phyloP scores from a whole-genome alignment of 2,329 filamentous ascomycete species.

The Clathrospora elynae region DNA sequence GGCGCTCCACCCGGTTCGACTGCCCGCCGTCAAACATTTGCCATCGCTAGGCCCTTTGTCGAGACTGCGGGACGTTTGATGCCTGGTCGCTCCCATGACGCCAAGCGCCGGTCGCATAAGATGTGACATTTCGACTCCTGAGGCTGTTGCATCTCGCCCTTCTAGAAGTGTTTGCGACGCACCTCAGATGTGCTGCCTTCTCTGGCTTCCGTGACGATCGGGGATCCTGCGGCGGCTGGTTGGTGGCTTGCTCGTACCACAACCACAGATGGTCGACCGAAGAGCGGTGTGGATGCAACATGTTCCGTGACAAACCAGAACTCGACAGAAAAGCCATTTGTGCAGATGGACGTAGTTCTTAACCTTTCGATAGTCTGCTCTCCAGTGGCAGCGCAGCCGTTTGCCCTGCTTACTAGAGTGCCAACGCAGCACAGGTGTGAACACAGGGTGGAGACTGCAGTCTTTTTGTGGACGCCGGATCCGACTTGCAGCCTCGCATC shows the following conservation, averaged over 20 bases:
- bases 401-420: slow-evolving; percentile 18
- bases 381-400: slow-evolving; percentile 8
- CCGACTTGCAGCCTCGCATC: slow-evolving; percentile 22
- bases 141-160: slow-evolving; percentile 22
- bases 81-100: slow-evolving; percentile 29
- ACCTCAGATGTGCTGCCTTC: slow-evolving; percentile 10
- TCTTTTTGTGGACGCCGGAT: slow-evolving; percentile 17
- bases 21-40: slow-evolving; percentile 25
- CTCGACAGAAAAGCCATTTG: slow-evolving; percentile 3
- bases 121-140: slow-evolving; percentile 26
- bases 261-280: slow-evolving; percentile 10
- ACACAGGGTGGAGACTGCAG: slow-evolving; percentile 21
- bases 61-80: slow-evolving; percentile 34
- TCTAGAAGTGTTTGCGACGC: slow-evolving; percentile 10
- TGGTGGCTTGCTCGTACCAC: slow-evolving; percentile 24
- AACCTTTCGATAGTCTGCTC: neutral
- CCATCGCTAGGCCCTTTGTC: slow-evolving; percentile 22
- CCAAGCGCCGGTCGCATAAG: slow-evolving; percentile 31
- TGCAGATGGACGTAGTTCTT: slow-evolving; percentile 1
- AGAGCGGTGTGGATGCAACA: slow-evolving; percentile 30
- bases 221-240: slow-evolving; percentile 12
- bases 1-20: slow-evolving; percentile 14
- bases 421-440: slow-evolving; percentile 35
- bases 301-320: slow-evolving; percentile 6
- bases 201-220: slow-evolving; percentile 4